These are phyloP conservation scores for Phoma sp. DNA, from an alignment of 2,329 filamentous ascomycete species.

Conservation along the genomic window DNA sequence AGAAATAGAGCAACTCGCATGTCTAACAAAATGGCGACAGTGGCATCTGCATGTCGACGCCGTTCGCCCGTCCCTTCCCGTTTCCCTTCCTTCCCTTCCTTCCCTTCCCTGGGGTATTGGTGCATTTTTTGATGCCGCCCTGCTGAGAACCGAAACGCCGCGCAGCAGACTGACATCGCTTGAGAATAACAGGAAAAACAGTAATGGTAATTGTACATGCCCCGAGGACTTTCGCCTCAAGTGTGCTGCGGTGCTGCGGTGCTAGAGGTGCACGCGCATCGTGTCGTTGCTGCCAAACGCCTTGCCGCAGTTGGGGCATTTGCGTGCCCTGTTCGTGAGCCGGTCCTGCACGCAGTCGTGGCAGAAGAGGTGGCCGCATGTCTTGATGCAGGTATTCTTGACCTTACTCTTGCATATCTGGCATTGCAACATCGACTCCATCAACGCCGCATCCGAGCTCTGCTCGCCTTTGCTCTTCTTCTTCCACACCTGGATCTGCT, in stretches of 20 bases:
- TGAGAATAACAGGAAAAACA: too few species aligned
- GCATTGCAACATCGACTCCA: conserved; percentile 82
- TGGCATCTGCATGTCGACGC: too few species aligned
- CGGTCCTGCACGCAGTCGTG: conserved; percentile 87
- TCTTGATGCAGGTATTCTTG: conserved; percentile 92
- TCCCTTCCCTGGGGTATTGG: too few species aligned
- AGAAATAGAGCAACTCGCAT: too few species aligned
- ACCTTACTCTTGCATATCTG: conserved; percentile 91
- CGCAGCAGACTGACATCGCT: too few species aligned
- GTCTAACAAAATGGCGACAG: too few species aligned
- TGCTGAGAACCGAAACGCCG: too few species aligned
- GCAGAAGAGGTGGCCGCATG: conserved; percentile 95
- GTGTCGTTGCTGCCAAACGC: conserved; percentile 90
- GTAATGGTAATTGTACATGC: too few species aligned
- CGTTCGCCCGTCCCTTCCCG: too few species aligned
- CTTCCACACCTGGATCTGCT: conserved; percentile 86
- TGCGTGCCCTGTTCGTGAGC: conserved; percentile 86
- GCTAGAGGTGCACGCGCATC: conserved; percentile 63
- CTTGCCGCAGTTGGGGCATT: conserved; percentile 92
- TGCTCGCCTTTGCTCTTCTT: conserved; percentile 80
- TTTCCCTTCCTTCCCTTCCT: too few species aligned
- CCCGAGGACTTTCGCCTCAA: too few species aligned
- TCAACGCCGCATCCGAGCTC: conserved; percentile 81
- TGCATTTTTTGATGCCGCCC: too few species aligned
- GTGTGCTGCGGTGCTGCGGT: neutral